A percentile compares a stretch with the other conserved stretches of the same genome.
These are phyloP conservation scores for Lentinula sp. DNA, from an alignment of 768 basidiomycete species.

Conservation along the genomic window DNA sequence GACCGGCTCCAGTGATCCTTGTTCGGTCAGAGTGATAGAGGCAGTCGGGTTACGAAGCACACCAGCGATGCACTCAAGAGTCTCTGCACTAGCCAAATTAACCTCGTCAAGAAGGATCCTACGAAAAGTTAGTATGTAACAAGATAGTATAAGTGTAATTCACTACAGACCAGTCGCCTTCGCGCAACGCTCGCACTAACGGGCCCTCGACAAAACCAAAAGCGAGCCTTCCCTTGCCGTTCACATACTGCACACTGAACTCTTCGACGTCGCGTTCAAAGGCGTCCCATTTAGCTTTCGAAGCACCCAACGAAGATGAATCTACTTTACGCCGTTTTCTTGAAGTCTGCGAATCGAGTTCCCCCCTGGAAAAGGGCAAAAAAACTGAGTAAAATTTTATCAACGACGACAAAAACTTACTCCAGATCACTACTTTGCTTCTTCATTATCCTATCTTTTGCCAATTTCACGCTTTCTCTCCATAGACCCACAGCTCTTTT, in stretches of 20 bases:
- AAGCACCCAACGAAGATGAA: constrained; percentile 29
- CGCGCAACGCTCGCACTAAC: constrained; percentile 81
- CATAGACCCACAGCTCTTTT: constrained; percentile 76
- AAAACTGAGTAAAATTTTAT: neutral
- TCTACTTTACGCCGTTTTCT: constrained; percentile 70
- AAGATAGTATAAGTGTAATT: neutral
- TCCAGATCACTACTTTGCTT: constrained; percentile 19
- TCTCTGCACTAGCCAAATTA: constrained; percentile 91
- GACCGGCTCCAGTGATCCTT: constrained; percentile 85
- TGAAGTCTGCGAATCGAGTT: constrained; percentile 35
- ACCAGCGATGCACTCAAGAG: constrained; percentile 87
- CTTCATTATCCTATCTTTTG: constrained; percentile 52
- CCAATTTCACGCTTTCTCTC: constrained; percentile 70
- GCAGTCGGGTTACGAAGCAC: constrained; percentile 80
- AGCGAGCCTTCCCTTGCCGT: constrained; percentile 82
- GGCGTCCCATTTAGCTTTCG: constrained; percentile 54
- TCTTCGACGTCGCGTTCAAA: constrained; percentile 67
- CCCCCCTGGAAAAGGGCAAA: constrained; percentile 16
- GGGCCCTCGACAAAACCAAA: constrained; percentile 97
- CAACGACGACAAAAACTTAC: constrained; percentile 16
- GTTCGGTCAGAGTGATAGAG: constrained; percentile 90
- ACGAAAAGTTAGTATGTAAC: neutral
- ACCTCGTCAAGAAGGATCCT: constrained; percentile 97
- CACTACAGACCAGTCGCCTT: constrained; percentile 79
- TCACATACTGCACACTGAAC: constrained; percentile 88